Conservation (phyloP, 2,329 filamentous ascomycete genomes). For the Botrytis cinerea region DNA sequence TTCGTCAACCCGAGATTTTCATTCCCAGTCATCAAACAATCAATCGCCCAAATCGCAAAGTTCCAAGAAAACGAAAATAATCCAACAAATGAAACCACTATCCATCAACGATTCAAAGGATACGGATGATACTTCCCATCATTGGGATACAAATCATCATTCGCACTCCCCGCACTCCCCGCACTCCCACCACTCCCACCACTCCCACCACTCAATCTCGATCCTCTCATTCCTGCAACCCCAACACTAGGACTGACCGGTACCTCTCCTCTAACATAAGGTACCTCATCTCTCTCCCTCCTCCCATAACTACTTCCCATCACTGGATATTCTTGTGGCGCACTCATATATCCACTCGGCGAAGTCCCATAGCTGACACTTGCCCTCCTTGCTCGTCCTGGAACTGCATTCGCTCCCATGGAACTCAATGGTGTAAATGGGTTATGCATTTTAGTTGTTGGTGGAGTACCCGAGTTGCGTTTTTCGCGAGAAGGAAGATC, state of each 20-base stretch:
- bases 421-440: conserved; percentile 10
- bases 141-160: conserved; percentile 25
- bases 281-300: conserved; percentile 1
- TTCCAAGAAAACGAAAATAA: not conserved
- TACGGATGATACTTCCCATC: conserved; percentile 39
- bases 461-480: not conserved
- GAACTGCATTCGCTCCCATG: not conserved
- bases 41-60: not conserved
- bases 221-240: not conserved
- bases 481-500: not conserved
- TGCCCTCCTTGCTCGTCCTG: conserved; percentile 4
- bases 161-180: conserved; percentile 16
- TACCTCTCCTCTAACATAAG: conserved; percentile 20
- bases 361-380: conserved; percentile 18
- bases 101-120: conserved; percentile 16
- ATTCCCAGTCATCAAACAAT: not conserved
- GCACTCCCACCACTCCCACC: conserved; percentile 1
- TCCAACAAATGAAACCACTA: not conserved
- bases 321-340: conserved; percentile 12
- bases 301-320: conserved; percentile 1
- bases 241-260: not conserved
- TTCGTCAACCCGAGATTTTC: not conserved
- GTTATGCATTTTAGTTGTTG: not conserved
- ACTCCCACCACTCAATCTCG: conserved; percentile 5
- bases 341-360: not conserved